Evolutionary conservation across 176 grass and related monocot species (phyloP).

Genomic region (Secale cereale): DNA sequence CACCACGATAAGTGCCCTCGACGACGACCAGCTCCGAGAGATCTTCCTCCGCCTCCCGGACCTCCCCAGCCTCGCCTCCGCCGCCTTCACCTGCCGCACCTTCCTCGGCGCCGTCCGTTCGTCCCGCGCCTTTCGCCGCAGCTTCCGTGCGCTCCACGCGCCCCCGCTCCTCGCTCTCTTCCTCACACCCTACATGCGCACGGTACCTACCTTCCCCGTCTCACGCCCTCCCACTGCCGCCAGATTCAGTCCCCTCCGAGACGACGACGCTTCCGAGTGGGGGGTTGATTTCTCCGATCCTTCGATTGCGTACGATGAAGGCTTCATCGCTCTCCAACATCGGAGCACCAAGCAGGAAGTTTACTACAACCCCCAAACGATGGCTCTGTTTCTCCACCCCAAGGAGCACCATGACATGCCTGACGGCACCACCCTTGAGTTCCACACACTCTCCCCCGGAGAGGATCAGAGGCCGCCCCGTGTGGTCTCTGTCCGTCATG

Average conservation of each 20-base stretch:
- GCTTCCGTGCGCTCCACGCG: not conserved
- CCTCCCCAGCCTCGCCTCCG: not conserved
- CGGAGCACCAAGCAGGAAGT: not conserved
- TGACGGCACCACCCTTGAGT: not conserved
- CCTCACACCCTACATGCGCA: not conserved
- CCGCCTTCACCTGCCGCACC: not conserved
- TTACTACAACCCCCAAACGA: not conserved
- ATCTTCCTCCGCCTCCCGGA: conserved; percentile 4
- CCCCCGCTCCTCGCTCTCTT: not conserved
- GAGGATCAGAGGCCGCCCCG: not conserved
- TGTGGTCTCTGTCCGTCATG: not conserved
- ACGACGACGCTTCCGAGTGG: too few species aligned
- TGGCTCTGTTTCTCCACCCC: not conserved
- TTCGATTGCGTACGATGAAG: not conserved
- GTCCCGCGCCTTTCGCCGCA: not conserved
- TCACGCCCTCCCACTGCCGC: not conserved
- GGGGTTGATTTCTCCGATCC: not conserved
- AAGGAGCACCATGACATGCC: not conserved
- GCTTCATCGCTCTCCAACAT: not conserved
- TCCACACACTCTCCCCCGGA: not conserved
- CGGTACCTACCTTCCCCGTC: not conserved
- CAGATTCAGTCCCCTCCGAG: not conserved
- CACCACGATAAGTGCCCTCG: not conserved
- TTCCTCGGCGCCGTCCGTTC: not conserved
- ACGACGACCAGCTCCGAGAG: not conserved